A percentile compares a stretch with the other conserved stretches of the same genome.
Evolutionary conservation across 2,329 filamentous ascomycete genomes (phyloP).

Genomic region (Rhexocercosporidium sp.): DNA sequence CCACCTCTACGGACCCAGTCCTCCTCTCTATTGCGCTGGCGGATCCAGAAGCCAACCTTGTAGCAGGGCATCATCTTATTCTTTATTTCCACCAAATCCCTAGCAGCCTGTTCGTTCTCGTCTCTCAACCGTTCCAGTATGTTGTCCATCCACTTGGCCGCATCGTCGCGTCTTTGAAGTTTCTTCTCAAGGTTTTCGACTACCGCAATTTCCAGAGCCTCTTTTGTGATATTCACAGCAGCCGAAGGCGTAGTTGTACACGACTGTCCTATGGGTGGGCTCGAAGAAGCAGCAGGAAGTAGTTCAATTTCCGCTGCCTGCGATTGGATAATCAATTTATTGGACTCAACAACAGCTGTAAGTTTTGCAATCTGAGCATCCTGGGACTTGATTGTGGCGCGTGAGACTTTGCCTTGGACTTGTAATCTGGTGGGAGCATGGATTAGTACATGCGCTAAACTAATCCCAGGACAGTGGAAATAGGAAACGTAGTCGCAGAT

Average conservation of each 20-base stretch:
- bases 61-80: conserved; percentile 3
- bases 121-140: background rate
- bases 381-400: background rate
- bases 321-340: background rate
- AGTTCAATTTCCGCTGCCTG: background rate
- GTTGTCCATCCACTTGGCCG: background rate
- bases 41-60: conserved; percentile 8
- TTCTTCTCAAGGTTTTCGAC: background rate
- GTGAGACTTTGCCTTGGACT: background rate
- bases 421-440: background rate
- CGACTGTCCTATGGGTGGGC: background rate
- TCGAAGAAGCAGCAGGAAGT: background rate
- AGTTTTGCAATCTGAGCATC: background rate
- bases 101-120: background rate
- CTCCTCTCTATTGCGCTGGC: conserved; percentile 7
- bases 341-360: background rate
- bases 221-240: no score
- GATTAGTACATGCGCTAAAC: no score
- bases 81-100: background rate
- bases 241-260: background rate
- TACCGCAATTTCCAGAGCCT: background rate
- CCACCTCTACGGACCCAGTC: background rate
- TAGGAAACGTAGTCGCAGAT: no score
- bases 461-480: background rate
- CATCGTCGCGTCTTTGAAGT: background rate